Evolutionary conservation across 345 rosid genomes (phyloP), one percentile per base, ranked within the genome.

Genomic region (Hibiscus tridactylites): DNA sequence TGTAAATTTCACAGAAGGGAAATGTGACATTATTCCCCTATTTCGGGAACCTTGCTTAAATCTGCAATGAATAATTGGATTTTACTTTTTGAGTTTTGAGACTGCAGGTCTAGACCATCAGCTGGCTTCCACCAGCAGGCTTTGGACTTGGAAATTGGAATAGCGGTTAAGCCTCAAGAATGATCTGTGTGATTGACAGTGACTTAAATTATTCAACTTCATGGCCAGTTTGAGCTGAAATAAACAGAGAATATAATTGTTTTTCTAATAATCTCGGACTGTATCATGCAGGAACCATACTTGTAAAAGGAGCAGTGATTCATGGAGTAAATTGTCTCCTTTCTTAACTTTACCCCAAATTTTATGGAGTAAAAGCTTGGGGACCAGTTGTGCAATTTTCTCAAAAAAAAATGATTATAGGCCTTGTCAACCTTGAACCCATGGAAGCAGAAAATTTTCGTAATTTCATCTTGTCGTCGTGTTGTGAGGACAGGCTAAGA

Each of bases 11-110:
- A 46, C 26, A 19, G 28, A 57, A 57, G 15, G 61, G 13, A 6
- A 54, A 54, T 17, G 26, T 54, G 70, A 46, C 37, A 28, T 28
- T 28, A 13, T 66, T 47, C 6, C 21, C 37, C 39, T 26, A 66
- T 8, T 66, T 33, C 2, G 5, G 37, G 11, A 3, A 29, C 12
- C 17, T 13, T 35, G 8, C 66, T 44, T 47, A 24, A 12, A 47
- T 66, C 57, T 66, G 66, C 66, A 61, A 61, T 61, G 66, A n/a
- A 61, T 61, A 15, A 61, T 61, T 61, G 66, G 39, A 29, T n/a
- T 28, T 62, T n/a, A 26, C 37, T 46, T 42, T 47, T 65, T 8
- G 26, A 28, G 26, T 26, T 63, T 54, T 54, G 26, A 17, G 59
- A 6, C 17, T 64, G 68, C n/a, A 10, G n/a, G 4, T 8, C 42